phyloP scores from a whole-genome alignment of 768 basidiomycete species.

The Leccinum fibrillosum region DNA sequence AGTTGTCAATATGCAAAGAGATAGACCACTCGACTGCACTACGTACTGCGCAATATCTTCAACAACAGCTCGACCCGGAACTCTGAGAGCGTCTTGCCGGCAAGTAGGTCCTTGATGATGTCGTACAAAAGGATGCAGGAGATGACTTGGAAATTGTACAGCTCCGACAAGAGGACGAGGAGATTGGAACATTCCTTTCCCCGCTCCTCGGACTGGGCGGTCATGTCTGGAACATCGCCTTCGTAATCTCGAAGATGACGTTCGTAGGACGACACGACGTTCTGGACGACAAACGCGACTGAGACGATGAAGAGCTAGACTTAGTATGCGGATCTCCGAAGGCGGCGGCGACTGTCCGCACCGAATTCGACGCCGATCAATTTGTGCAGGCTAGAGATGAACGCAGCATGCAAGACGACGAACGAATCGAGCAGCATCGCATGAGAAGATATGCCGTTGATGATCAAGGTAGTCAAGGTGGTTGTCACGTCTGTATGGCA shows the following conservation, averaged over 20 bases:
- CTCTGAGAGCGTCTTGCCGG: constrained; percentile 60
- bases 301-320: not conserved
- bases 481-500: constrained; percentile 69
- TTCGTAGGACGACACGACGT: constrained; percentile 65
- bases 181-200: constrained; percentile 93
- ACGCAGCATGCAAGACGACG: constrained; percentile 83
- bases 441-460: constrained; percentile 76
- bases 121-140: no score
- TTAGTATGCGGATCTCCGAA: not conserved
- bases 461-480: constrained; percentile 69
- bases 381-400: constrained; percentile 79
- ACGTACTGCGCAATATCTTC: constrained; percentile 78
- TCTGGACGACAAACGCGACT: constrained; percentile 87
- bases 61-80: constrained; percentile 83
- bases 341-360: constrained; percentile 33
- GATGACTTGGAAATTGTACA: no score
- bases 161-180: constrained; percentile 79
- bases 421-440: constrained; percentile 85
- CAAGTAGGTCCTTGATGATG: no score
- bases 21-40: not conserved
- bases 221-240: constrained; percentile 2
- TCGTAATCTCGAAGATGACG: constrained; percentile 42
- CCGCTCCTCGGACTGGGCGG: constrained; percentile 33
- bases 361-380: constrained; percentile 87
- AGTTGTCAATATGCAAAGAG: not conserved